Evolutionary conservation across 805 yeast species (phyloP).

Genomic region (Candida koratica): DNA sequence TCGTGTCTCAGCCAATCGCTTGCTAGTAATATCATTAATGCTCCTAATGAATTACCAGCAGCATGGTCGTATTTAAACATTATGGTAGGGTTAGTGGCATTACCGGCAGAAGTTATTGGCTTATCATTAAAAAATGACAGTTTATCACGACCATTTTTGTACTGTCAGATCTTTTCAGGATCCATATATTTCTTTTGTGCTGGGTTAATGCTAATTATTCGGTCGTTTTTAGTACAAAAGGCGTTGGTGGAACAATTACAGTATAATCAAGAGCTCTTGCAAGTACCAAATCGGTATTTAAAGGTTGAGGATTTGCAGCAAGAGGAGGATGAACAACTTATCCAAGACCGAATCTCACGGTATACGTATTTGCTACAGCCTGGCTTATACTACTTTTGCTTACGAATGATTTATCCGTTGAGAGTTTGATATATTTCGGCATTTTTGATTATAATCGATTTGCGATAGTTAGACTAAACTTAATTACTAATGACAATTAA

Average conservation of each 20-base stretch:
- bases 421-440: conserved; percentile 1
- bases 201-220: conserved; percentile 40
- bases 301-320: conserved; percentile 10
- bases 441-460: too few relatives aligned
- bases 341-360: too few relatives aligned
- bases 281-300: not conserved
- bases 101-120: conserved; percentile 54
- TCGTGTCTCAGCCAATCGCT: conserved; percentile 23
- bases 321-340: conserved; percentile 18
- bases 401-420: conserved; percentile 22
- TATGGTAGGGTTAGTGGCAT: conserved; percentile 27
- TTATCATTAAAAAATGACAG: conserved; percentile 33
- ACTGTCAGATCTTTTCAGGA: conserved; percentile 60
- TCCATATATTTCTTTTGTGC: conserved; percentile 40
- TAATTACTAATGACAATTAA: too few relatives aligned
- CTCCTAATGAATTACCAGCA: conserved; percentile 25
- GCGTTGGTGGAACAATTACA: too few relatives aligned
- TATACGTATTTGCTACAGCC: conserved; percentile 16
- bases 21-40: conserved; percentile 22
- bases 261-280: too few relatives aligned
- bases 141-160: conserved; percentile 40
- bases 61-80: conserved; percentile 40
- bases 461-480: too few relatives aligned
- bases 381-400: conserved; percentile 10
- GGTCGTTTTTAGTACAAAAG: conserved; percentile 50